Evolutionary conservation across 371 early-diverging fungal genomes (phyloP).

Genomic region (Umbelopsis sp.): DNA sequence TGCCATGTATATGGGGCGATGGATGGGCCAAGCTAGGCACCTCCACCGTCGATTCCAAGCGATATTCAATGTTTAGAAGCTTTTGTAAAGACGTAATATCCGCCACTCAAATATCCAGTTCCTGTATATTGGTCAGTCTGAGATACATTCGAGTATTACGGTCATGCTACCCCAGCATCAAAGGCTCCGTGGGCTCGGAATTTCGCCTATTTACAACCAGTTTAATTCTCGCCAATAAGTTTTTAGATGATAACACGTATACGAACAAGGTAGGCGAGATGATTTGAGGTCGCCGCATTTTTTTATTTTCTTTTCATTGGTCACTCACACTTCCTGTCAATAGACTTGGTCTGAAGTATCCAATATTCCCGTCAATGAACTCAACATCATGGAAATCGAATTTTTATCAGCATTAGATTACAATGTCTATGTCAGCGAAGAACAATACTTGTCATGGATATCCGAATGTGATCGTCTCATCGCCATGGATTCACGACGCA

Average conservation of each 20-base stretch:
- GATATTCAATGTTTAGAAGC: conserved; percentile 40
- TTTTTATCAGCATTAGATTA: conserved; percentile 66
- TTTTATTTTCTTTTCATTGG: conserved; percentile 12
- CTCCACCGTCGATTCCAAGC: conserved; percentile 35
- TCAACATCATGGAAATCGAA: conserved; percentile 78
- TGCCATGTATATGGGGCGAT: conserved; percentile 54
- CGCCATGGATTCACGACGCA: conserved; percentile 12
- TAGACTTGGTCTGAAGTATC: conserved; percentile 77
- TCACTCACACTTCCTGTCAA: not conserved
- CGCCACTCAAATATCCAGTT: conserved; percentile 50
- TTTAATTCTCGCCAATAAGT: conserved; percentile 68
- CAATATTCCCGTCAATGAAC: conserved; percentile 63
- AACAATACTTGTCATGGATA: conserved; percentile 47
- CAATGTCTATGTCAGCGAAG: conserved; percentile 41
- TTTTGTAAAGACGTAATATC: conserved; percentile 57
- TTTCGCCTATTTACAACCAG: conserved; percentile 68
- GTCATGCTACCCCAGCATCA: conserved; percentile 42
- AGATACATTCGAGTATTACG: conserved; percentile 47
- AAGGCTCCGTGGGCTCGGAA: conserved; percentile 59
- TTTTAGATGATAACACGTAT: conserved; percentile 72
- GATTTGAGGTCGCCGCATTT: not conserved
- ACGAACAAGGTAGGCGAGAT: conserved; percentile 53
- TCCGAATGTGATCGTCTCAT: conserved; percentile 27
- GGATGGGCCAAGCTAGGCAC: conserved; percentile 25
- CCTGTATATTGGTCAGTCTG: conserved; percentile 43